A percentile compares a stretch with the other conserved stretches of the same genome.
Evolutionary conservation across 257 asterid species (phyloP).

Genomic region (Haberlea rhodopensis): DNA sequence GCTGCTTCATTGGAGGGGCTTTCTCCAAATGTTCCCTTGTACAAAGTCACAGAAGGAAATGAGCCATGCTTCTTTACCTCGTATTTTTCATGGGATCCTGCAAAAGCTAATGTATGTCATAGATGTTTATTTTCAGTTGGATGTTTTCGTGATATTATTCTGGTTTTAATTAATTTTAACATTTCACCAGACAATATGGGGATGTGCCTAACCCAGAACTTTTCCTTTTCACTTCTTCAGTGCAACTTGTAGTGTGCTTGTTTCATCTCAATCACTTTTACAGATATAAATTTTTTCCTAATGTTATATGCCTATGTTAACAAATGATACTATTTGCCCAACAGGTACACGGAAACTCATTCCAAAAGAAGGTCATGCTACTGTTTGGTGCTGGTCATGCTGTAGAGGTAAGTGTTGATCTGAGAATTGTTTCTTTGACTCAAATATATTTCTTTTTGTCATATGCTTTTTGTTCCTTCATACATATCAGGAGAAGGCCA

Average conservation of each 20-base stretch:
- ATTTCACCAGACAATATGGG: background rate
- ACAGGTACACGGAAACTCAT: constrained; percentile 93
- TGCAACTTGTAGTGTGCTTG: background rate
- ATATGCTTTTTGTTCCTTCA: background rate
- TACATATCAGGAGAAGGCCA: constrained; percentile 55
- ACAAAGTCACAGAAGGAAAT: constrained; percentile 86
- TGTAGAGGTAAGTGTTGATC: constrained; percentile 59
- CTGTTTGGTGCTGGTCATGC: constrained; percentile 73
- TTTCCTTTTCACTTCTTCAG: background rate
- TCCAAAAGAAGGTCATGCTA: constrained; percentile 87
- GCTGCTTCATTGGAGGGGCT: constrained; percentile 84
- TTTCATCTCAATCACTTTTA: background rate
- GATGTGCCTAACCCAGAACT: background rate
- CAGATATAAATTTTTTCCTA: background rate
- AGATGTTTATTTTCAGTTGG: constrained; percentile 13
- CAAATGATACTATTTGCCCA: constrained; percentile 12
- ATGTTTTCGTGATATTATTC: background rate
- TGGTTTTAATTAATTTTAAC: background rate
- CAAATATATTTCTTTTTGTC: background rate
- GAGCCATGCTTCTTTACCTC: constrained; percentile 96
- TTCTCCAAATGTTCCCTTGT: constrained; percentile 69
- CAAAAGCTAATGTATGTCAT: constrained; percentile 74
- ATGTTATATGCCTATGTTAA: constrained; percentile 12
- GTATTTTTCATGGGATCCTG: constrained; percentile 92
- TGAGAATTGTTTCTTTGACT: constrained; percentile 6